These are phyloP conservation scores for Ophidiomyces ophidiicola DNA, from an alignment of 2,329 filamentous ascomycete genomes.

Conservation along the genomic window DNA sequence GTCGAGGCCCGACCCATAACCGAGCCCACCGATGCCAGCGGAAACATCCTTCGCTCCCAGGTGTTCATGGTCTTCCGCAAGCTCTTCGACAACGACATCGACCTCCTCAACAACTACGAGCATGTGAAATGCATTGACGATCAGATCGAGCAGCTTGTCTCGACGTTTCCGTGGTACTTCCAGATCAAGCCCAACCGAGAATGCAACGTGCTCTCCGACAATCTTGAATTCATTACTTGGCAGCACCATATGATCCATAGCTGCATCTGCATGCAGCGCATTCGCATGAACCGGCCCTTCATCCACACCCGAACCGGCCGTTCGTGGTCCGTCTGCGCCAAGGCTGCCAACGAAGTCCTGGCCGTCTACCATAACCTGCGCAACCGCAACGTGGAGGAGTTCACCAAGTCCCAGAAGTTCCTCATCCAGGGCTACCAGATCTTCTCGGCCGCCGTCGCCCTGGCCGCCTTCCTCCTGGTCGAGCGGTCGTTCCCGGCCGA, in stretches of 20 bases:
- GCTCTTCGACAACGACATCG: conserved; percentile 15
- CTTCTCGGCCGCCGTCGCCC: conserved; percentile 21
- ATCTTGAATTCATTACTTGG: conserved; percentile 18
- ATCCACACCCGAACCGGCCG: conserved; percentile 17
- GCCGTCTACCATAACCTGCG: conserved; percentile 19
- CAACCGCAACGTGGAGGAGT: conserved; percentile 15
- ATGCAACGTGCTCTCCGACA: conserved; percentile 11
- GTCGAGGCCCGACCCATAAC: conserved; percentile 15
- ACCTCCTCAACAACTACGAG: conserved; percentile 17
- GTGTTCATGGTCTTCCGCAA: conserved; percentile 18
- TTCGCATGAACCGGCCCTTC: conserved; percentile 21
- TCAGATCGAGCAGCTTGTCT: conserved; percentile 17
- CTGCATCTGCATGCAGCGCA: conserved; percentile 20
- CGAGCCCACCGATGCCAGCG: conserved; percentile 19
- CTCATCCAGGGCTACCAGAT: conserved; percentile 20
- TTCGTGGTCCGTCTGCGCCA: conserved; percentile 18
- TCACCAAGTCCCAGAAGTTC: conserved; percentile 19
- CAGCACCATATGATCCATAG: conserved; percentile 21
- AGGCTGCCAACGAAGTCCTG: conserved; percentile 20
- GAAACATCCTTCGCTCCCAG: conserved; percentile 17
- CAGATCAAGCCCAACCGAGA: conserved; percentile 13
- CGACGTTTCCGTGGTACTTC: conserved; percentile 21
- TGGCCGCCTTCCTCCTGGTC: conserved; percentile 21
- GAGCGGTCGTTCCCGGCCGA: conserved; percentile 19
- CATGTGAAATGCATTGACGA: conserved; percentile 18